Evolutionary conservation across 768 basidiomycete species (phyloP).

Genomic region (Podaxis mareebaensis): DNA sequence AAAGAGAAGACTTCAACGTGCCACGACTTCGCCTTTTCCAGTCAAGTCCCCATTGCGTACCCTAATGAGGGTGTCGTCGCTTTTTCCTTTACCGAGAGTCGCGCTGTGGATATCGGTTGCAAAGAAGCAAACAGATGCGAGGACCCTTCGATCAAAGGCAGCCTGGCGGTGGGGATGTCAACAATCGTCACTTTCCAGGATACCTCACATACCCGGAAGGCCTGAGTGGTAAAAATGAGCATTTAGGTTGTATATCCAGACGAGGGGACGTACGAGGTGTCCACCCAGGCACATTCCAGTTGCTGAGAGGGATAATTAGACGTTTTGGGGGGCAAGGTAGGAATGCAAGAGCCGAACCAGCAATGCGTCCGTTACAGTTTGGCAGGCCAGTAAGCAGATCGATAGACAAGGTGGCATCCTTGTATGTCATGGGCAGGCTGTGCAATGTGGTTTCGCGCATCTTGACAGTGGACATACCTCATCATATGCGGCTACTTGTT

Average conservation of each 20-base stretch:
- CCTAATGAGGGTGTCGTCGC: constrained; percentile 77
- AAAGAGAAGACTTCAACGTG: constrained; percentile 34
- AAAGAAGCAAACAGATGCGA: constrained; percentile 90
- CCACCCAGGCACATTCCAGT: constrained; percentile 94
- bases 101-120: constrained; percentile 92
- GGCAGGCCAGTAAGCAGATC: constrained; percentile 70
- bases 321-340: neutral
- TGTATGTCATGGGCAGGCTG: neutral
- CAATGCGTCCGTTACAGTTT: constrained; percentile 92
- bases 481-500: constrained; percentile 84
- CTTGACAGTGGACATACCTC: constrained; percentile 50
- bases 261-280: constrained; percentile 58
- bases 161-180: constrained; percentile 47
- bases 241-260: neutral
- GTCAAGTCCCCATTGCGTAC: constrained; percentile 75
- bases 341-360: constrained; percentile 46
- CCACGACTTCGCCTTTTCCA: constrained; percentile 82
- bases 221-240: constrained; percentile 26
- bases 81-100: constrained; percentile 81
- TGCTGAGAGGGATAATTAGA: constrained; percentile 36
- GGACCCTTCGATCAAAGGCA: constrained; percentile 82
- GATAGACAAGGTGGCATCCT: constrained; percentile 80
- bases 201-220: constrained; percentile 36
- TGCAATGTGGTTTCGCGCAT: neutral
- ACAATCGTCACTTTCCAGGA: neutral